Conservation (phyloP, 352 stramenopile genomes). For the Elongisporangium senticosum region DNA sequence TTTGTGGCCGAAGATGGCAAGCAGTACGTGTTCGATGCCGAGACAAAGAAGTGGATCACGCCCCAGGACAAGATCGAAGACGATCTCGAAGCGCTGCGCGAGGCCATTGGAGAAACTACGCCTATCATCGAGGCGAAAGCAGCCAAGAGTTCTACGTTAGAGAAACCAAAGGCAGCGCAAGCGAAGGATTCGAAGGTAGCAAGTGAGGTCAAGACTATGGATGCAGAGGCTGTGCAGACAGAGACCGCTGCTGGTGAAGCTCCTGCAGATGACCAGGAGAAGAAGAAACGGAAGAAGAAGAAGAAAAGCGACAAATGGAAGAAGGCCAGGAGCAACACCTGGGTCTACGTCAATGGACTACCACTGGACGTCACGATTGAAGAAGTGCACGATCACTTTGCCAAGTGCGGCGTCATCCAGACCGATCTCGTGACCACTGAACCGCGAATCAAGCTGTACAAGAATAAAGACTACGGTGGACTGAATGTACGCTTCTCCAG, state of each 20-base stretch:
- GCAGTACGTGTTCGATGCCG: slow-evolving; percentile 60
- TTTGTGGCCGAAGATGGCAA: slow-evolving; percentile 65
- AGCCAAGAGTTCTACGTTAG: not conserved
- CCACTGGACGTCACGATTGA: slow-evolving; percentile 89
- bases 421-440: slow-evolving; percentile 89
- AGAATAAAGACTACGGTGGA: slow-evolving; percentile 74
- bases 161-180: not conserved
- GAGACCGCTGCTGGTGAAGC: slow-evolving; percentile 1
- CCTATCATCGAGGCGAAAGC: slow-evolving; percentile 5
- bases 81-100: slow-evolving; percentile 52
- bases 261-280: not conserved
- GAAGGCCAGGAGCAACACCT: slow-evolving; percentile 86
- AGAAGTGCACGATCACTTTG: slow-evolving; percentile 92
- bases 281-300: slow-evolving; percentile 81
- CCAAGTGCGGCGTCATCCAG: slow-evolving; percentile 93
- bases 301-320: slow-evolving; percentile 81
- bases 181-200: slow-evolving; percentile 3
- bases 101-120: slow-evolving; percentile 27
- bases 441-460: slow-evolving; percentile 96
- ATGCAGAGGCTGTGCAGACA: slow-evolving; percentile 3
- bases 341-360: slow-evolving; percentile 95
- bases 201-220: not conserved
- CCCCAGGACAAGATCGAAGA: slow-evolving; percentile 72
- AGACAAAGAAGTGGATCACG: slow-evolving; percentile 62
- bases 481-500: slow-evolving; percentile 70